Percentiles rank a stretch among this genome's conserved stretches.
Evolutionary conservation across 495 filamentous ascomycete genomes (phyloP).

Genomic region (Lasiosphaeria hispida): DNA sequence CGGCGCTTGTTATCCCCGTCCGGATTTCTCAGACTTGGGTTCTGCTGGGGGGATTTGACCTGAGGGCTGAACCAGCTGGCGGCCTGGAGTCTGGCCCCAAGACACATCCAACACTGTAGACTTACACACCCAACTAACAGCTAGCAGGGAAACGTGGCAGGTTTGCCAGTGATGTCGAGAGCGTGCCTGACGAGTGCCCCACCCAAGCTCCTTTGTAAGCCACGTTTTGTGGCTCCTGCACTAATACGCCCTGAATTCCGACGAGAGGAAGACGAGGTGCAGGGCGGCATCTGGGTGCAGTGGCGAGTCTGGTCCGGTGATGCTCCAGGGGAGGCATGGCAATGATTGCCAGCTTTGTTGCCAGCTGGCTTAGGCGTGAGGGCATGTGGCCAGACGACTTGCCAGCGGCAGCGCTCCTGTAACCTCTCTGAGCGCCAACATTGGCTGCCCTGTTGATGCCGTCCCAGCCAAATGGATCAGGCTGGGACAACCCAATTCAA

Average conservation of each 20-base stretch:
- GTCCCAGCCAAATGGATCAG: no score
- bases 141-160: not conserved
- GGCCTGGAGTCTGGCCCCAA: no score
- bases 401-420: not conserved
- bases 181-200: constrained; percentile 13
- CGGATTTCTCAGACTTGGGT: not conserved
- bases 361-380: not conserved
- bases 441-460: not conserved
- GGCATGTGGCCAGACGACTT: constrained; percentile 1
- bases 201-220: not conserved
- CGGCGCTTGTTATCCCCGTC: constrained; percentile 1
- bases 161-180: constrained; percentile 11
- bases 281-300: constrained; percentile 1
- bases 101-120: not conserved
- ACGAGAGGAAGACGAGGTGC: not conserved
- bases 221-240: constrained; percentile 12
- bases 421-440: not conserved
- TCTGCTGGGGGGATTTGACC: not conserved
- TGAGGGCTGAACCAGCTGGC: not conserved
- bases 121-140: not conserved
- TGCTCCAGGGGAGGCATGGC: not conserved
- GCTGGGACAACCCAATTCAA: not conserved
- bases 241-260: constrained; percentile 1
- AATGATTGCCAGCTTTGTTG: constrained; percentile 2
- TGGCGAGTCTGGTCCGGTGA: constrained; percentile 12